Percentiles rank a stretch among this genome's conserved stretches.
phyloP scores from a whole-genome alignment of 306 rosid genomes.

The Begonia masoniana region DNA sequence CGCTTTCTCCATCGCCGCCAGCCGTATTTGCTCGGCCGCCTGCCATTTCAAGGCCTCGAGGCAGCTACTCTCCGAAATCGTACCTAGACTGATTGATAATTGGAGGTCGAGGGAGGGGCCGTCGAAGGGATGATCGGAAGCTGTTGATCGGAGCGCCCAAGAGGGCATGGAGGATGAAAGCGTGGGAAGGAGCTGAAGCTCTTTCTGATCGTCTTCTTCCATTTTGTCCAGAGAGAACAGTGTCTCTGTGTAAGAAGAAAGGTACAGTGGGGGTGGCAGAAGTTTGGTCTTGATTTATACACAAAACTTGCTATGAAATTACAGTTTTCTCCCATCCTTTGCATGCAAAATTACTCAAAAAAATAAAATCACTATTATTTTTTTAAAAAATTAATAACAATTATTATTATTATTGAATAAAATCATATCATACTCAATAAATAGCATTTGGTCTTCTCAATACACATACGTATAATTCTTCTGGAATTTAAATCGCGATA shows the following conservation, averaged over 20 bases:
- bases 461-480: no score
- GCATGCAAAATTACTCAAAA: constrained; percentile 1
- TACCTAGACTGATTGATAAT: constrained; percentile 58
- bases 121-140: background rate
- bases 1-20: constrained; percentile 90
- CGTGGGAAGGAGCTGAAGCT: constrained; percentile 69
- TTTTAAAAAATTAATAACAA: no score
- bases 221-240: constrained; percentile 14
- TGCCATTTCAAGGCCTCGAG: constrained; percentile 80
- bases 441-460: no score
- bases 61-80: constrained; percentile 14
- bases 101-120: constrained; percentile 61
- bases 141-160: constrained; percentile 27
- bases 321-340: background rate
- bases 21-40: constrained; percentile 84
- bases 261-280: no score
- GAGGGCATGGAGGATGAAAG: constrained; percentile 24
- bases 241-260: no score
- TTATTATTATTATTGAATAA: no score
- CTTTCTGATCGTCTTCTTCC: constrained; percentile 66
- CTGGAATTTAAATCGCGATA: no score
- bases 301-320: background rate
- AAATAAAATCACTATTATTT: no score
- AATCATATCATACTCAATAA: no score
- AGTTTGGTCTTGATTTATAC: no score